Percentiles rank a stretch among this genome's conserved stretches.
phyloP scores from a whole-genome alignment of 768 basidiomycete species.

The Pisolithus albus region DNA sequence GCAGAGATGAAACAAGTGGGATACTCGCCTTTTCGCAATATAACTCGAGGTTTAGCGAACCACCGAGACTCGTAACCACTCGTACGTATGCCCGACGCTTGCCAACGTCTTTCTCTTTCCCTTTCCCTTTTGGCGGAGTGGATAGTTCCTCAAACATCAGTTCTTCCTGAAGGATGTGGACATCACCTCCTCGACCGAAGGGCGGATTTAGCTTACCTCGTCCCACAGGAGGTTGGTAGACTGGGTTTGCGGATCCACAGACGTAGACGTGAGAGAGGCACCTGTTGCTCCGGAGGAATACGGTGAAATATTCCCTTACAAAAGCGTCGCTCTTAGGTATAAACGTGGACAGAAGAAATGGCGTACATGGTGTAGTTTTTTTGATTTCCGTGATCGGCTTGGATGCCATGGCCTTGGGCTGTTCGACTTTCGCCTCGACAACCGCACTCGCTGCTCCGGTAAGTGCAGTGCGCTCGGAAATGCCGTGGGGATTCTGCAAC shows the following conservation, averaged over 20 bases:
- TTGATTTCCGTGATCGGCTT: constrained; percentile 39
- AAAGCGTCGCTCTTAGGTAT: background rate
- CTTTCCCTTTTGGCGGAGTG: constrained; percentile 73
- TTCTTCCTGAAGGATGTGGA: constrained; percentile 56
- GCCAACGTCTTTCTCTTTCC: constrained; percentile 89
- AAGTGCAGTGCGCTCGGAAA: constrained; percentile 50
- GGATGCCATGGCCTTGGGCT: constrained; percentile 22
- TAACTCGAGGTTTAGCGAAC: constrained; percentile 75
- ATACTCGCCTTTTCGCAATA: constrained; percentile 75
- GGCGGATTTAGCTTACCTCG: constrained; percentile 43
- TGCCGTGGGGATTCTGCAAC: constrained; percentile 83
- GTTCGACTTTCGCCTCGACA: constrained; percentile 27
- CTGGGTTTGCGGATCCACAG: constrained; percentile 65
- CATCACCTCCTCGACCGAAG: background rate
- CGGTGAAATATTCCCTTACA: constrained; percentile 81
- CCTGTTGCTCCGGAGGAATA: constrained; percentile 87
- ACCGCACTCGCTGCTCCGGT: constrained; percentile 23
- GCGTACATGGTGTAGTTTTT: constrained; percentile 60
- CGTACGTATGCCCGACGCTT: constrained; percentile 92
- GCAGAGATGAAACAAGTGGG: background rate
- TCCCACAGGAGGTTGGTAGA: constrained; percentile 87
- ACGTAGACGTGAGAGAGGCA: constrained; percentile 90
- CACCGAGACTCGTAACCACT: constrained; percentile 92
- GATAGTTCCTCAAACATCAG: constrained; percentile 95
- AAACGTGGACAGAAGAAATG: background rate